phyloP scores from a whole-genome alignment of 305 asterid species.

The Fraxinus latifolia region DNA sequence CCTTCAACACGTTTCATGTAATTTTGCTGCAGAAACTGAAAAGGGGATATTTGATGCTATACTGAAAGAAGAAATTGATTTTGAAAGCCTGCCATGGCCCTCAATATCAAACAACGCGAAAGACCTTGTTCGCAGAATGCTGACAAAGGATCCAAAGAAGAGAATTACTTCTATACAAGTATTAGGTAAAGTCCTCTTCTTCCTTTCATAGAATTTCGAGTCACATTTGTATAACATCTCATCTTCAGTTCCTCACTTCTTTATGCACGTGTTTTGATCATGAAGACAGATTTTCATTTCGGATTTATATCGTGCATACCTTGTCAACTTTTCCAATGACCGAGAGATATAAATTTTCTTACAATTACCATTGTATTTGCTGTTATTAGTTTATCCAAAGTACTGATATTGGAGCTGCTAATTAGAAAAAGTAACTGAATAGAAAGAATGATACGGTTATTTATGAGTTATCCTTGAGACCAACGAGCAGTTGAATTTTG shows the following conservation, averaged over 20 bases:
- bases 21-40: constrained; percentile 51
- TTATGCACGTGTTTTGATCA: background rate
- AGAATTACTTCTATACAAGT: constrained; percentile 62
- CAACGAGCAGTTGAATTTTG: background rate
- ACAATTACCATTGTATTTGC: background rate
- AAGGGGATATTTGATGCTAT: constrained; percentile 70
- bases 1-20: background rate
- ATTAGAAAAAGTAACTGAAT: background rate
- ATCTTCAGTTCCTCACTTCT: background rate
- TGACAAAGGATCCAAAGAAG: constrained; percentile 54
- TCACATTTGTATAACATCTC: background rate
- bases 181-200: constrained; percentile 39
- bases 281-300: background rate
- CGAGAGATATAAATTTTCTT: background rate
- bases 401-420: background rate
- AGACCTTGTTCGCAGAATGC: constrained; percentile 62
- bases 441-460: background rate
- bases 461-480: background rate
- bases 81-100: constrained; percentile 67
- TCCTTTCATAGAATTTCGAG: constrained; percentile 7
- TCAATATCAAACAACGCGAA: constrained; percentile 54
- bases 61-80: constrained; percentile 64
- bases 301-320: background rate
- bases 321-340: background rate
- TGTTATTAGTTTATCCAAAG: background rate